Percentiles rank a stretch among this genome's conserved stretches.
Evolutionary conservation across 352 stramenopile species (phyloP).

Genomic region (Pythium brachiatum): DNA sequence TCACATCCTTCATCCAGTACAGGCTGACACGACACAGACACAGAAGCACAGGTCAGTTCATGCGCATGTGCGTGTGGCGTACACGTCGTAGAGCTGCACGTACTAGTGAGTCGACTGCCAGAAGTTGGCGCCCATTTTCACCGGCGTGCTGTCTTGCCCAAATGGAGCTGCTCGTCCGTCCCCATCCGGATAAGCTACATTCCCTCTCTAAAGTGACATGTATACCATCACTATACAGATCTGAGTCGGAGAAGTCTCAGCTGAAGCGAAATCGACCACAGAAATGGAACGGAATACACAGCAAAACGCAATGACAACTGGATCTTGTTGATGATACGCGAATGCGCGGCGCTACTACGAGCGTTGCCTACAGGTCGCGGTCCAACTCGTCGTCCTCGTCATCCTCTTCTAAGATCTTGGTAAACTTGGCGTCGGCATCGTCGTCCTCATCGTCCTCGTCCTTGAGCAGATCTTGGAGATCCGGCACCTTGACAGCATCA

Average conservation of each 20-base stretch:
- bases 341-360: constrained; percentile 14
- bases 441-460: constrained; percentile 76
- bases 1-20: constrained; percentile 90
- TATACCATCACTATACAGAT: not conserved
- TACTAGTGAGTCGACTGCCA: constrained; percentile 91
- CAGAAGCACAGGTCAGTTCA: not conserved
- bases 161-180: not conserved
- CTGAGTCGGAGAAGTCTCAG: not conserved
- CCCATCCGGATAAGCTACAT: not conserved
- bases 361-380: constrained; percentile 58
- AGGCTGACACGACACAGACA: constrained; percentile 34
- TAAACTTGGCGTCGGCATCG: constrained; percentile 67
- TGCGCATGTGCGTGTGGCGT: not conserved
- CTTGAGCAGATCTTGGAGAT: constrained; percentile 83
- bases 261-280: not conserved
- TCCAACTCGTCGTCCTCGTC: constrained; percentile 58
- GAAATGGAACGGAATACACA: not conserved
- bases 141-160: not conserved
- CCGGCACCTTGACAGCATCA: constrained; percentile 92
- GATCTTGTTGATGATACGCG: not conserved
- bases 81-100: not conserved
- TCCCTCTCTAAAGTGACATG: not conserved
- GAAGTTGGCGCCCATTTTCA: constrained; percentile 86
- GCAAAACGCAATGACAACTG: not conserved
- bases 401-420: constrained; percentile 79